Percentiles rank a stretch among this genome's conserved stretches.
phyloP scores from a whole-genome alignment of 805 yeast species.

The Lipomyces lipofer region DNA sequence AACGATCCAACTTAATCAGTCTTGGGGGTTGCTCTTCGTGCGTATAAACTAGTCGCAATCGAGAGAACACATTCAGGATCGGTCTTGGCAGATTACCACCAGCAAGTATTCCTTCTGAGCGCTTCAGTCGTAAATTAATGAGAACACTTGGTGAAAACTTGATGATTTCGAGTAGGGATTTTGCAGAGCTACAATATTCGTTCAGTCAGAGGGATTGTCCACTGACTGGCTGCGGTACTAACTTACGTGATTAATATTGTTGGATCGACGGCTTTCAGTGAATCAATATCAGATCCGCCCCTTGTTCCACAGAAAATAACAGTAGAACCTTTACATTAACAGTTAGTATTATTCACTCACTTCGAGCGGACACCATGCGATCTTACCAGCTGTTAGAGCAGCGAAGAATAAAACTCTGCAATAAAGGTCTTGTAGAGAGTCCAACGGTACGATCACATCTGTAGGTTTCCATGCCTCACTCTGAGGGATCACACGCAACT shows the following conservation, averaged over 20 bases:
- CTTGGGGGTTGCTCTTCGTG: slow-evolving; percentile 22
- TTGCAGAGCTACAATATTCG: neutral
- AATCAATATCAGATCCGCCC: slow-evolving; percentile 14
- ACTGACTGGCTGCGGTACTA: neutral
- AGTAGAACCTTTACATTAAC: no score
- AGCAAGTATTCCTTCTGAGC: slow-evolving; percentile 22
- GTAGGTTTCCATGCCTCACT: slow-evolving; percentile 35
- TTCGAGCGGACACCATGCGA: no score
- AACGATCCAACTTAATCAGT: neutral
- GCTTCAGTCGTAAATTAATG: slow-evolving; percentile 4
- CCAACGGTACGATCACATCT: slow-evolving; percentile 39
- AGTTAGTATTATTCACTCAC: no score
- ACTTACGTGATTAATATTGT: slow-evolving; percentile 18
- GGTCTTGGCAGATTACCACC: slow-evolving; percentile 17
- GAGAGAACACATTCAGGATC: slow-evolving; percentile 1
- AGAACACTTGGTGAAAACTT: neutral
- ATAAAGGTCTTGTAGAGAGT: slow-evolving; percentile 35
- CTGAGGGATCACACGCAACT: slow-evolving; percentile 39
- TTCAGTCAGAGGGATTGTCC: neutral
- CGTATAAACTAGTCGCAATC: slow-evolving; percentile 16
- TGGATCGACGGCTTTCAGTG: slow-evolving; percentile 7
- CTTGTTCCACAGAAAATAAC: slow-evolving; percentile 27
- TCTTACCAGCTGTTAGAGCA: slow-evolving; percentile 38
- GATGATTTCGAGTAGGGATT: neutral
- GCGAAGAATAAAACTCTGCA: slow-evolving; percentile 37